Evolutionary conservation across 140 eudicot species (phyloP), one percentile per base, ranked within the genome.

Genomic region (Stevia rebaudiana): DNA sequence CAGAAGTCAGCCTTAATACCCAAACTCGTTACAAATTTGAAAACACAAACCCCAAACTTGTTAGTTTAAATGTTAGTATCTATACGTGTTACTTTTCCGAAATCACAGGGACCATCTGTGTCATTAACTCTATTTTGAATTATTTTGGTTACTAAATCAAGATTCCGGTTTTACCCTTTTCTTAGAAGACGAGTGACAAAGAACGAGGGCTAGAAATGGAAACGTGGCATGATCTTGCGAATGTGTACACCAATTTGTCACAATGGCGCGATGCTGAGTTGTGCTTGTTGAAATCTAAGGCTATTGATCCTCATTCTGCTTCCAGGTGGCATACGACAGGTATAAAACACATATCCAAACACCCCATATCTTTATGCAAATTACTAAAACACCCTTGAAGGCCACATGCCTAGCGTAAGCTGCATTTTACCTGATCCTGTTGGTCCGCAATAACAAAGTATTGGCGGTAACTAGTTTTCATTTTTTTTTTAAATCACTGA

Each of bases 221-320:
- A 69, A 87, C 88, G 11, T 91, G 98, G 98, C 86, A 82, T 64
- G 96, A 91, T 79, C 87, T 91, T 51, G 95, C 96, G 17, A 74
- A 77, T 3, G 48, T 91, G 15, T 91, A 91, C 67, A 82, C 82
- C 13, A 83, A 83, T 67, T 75, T 88, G 62, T 85, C 89, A 4
- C 89, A 82, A 61, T 85, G 96, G 98, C 78, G 71, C 31, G 98
- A 87, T 74, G 95, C 95, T 47, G 98, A 91, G 68, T 77, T 81
- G 53, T 91, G 98, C 63, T 68, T 91, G 52, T 71, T 77, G 17
- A 91, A 91, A 77, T 88, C 91, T 11, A 78, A 75, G 73, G 84
- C 85, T 41, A 87, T 91, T 44, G 68, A 68, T 79, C 82, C 87
- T 72, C 90, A 87, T 79, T 84, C 95, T 8, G 92, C 98, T 68